These are phyloP conservation scores for Venturia pyrina DNA, from an alignment of 2,329 filamentous ascomycete genomes.

Conservation along the genomic window DNA sequence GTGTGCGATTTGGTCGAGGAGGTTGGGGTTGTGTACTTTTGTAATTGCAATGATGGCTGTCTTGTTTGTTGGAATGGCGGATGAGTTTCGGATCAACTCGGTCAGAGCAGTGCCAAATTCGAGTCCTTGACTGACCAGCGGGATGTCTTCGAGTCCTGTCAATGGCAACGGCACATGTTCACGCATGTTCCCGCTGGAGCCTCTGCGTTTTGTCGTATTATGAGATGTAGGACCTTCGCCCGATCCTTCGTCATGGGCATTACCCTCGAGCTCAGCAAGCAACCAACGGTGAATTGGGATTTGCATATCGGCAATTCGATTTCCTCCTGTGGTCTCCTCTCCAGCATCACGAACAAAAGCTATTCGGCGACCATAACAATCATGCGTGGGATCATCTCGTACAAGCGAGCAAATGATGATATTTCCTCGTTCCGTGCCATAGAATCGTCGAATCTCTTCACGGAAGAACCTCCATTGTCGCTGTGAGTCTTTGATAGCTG, in stretches of 20 bases:
- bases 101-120: constrained; percentile 16
- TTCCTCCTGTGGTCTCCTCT: constrained; percentile 11
- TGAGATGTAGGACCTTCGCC: constrained; percentile 12
- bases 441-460: constrained; percentile 18
- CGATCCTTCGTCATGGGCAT: constrained; percentile 17
- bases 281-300: constrained; percentile 18
- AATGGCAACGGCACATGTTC: not conserved
- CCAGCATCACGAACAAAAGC: constrained; percentile 17
- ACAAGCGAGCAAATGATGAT: constrained; percentile 20
- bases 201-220: constrained; percentile 18
- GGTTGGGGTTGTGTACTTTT: constrained; percentile 14
- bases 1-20: constrained; percentile 17
- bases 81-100: constrained; percentile 15
- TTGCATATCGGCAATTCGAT: constrained; percentile 19
- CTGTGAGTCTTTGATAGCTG: constrained; percentile 18
- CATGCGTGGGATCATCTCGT: constrained; percentile 18
- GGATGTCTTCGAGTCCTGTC: constrained; percentile 4
- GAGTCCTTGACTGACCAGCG: constrained; percentile 14
- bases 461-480: constrained; percentile 20
- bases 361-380: constrained; percentile 19
- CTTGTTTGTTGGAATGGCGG: constrained; percentile 16
- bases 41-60: constrained; percentile 18
- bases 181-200: constrained; percentile 15
- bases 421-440: constrained; percentile 20
- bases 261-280: constrained; percentile 17